These are phyloP conservation scores for Phialocephala sp. DNA, from an alignment of 2,329 filamentous ascomycete species.

Conservation along the genomic window DNA sequence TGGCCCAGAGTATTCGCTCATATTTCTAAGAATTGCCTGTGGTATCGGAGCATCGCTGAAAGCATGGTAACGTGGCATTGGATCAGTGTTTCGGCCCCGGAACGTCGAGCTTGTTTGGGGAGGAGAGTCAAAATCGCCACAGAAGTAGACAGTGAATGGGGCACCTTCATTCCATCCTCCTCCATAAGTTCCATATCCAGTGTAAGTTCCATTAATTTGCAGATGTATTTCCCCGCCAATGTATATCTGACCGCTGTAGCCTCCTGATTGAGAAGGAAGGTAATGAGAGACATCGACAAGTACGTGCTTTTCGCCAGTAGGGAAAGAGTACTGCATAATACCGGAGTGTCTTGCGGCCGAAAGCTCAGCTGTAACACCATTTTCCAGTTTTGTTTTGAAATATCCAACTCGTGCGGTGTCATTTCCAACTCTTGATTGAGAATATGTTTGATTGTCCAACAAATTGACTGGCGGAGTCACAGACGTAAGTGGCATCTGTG, in stretches of 20 bases:
- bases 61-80: slow-evolving; percentile 42
- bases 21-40: slow-evolving; percentile 20
- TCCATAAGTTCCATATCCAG: slow-evolving; percentile 53
- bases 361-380: slow-evolving; percentile 55
- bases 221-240: slow-evolving; percentile 50
- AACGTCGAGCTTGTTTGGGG: slow-evolving; percentile 51
- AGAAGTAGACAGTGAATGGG: slow-evolving; percentile 59
- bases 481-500: slow-evolving; percentile 52
- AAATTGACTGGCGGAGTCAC: slow-evolving; percentile 47
- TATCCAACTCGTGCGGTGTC: slow-evolving; percentile 58
- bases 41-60: slow-evolving; percentile 19
- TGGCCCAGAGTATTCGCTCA: slow-evolving; percentile 32
- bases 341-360: slow-evolving; percentile 55
- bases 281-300: slow-evolving; percentile 56
- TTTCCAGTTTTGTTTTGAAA: slow-evolving; percentile 56
- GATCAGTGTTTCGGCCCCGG: slow-evolving; percentile 46
- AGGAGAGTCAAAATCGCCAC: slow-evolving; percentile 42
- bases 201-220: slow-evolving; percentile 49
- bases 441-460: slow-evolving; percentile 55
- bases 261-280: slow-evolving; percentile 49
- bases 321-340: slow-evolving; percentile 59
- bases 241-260: slow-evolving; percentile 52
- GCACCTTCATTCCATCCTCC: slow-evolving; percentile 46
- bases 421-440: slow-evolving; percentile 42
- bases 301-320: slow-evolving; percentile 44